Evolutionary conservation across 2,329 filamentous ascomycete genomes (phyloP).

Genomic region (Arthrobotrys iridis): DNA sequence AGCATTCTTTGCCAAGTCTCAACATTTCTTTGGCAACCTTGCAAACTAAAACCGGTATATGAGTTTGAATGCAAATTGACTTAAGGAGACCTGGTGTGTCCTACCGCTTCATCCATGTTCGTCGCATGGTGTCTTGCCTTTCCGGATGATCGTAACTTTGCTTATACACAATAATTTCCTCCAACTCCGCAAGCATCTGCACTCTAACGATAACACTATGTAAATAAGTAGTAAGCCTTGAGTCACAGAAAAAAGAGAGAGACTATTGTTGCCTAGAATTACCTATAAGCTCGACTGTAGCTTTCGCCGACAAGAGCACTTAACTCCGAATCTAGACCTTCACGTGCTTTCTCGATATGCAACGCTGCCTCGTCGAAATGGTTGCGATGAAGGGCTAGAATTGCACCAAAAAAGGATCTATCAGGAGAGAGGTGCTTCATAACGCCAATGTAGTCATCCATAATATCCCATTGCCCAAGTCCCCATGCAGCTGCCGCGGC

Average conservation of each 20-base stretch:
- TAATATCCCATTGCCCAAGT: constrained; percentile 93
- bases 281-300: constrained; percentile 92
- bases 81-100: not conserved
- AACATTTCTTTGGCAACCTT: constrained; percentile 94
- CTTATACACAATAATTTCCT: constrained; percentile 98
- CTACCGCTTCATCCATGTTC: constrained; percentile 88
- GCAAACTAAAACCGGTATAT: constrained; percentile 65
- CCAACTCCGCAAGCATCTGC: constrained; percentile 97
- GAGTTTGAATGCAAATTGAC: not conserved
- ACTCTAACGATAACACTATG: constrained; percentile 86
- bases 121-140: constrained; percentile 88
- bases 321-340: constrained; percentile 93
- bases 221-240: not conserved
- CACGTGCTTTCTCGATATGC: constrained; percentile 89
- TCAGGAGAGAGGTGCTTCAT: constrained; percentile 96
- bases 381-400: constrained; percentile 91
- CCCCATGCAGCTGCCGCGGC: constrained; percentile 97
- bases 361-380: constrained; percentile 90
- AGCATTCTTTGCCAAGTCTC: constrained; percentile 99
- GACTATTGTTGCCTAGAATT: not conserved
- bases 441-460: constrained; percentile 95
- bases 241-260: not conserved
- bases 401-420: constrained; percentile 96
- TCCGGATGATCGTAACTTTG: constrained; percentile 80
- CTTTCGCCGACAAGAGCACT: constrained; percentile 97